Evolutionary conservation across 2,329 filamentous ascomycete species (phyloP), one percentile per base, ranked within the genome.

Genomic region (Thelonectria blattea): DNA sequence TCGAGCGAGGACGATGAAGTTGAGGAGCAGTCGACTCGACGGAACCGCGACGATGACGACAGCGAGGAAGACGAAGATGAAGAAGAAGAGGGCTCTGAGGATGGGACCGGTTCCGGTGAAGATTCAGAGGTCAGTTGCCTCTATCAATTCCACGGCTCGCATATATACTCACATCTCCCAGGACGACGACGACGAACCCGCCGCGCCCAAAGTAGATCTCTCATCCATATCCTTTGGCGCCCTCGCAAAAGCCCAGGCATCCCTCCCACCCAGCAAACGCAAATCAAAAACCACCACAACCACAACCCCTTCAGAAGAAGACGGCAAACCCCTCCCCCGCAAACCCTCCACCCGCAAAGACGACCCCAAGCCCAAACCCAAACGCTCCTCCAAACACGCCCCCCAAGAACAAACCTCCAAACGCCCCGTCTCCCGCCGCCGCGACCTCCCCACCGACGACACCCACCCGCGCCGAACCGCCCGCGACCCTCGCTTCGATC

Each of bases 401-500:
- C 95, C 95, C 0, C 87, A 88, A 45, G 88, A 95, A 60, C 86
- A 92, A 73, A 88, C 92, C 2, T 92, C 90, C 74, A 96, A 94
- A 78, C 86, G 87, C 50, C 90, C 91, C 52, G 95, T 99, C 22
- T 89, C 90, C 2, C 90, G 95, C 57, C 89, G 86, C 71, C 91
- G 94, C 52, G 88, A 89, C 2, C 27, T 7, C 58, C 88, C 95
- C 17, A 80, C 96, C 4, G 76, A 78, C 34, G 74, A 74, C 2
- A 14, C 12, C 20, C 8, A 47, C 20, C 45, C 45, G 7, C 78
- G 82, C 14, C 82, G 84, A 58, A 91, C 91, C 72, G 68, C 82
- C 18, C 89, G 94, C 56, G 95, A 99, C 76, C 95, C 95, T 17
- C 90, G 95, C 52, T 99, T 99, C 79, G 92, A 95, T 64, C 84